Percentiles rank a stretch among this genome's conserved stretches.
phyloP scores from a whole-genome alignment of 805 yeast genomes.

The Wickerhamomyces bovis region DNA sequence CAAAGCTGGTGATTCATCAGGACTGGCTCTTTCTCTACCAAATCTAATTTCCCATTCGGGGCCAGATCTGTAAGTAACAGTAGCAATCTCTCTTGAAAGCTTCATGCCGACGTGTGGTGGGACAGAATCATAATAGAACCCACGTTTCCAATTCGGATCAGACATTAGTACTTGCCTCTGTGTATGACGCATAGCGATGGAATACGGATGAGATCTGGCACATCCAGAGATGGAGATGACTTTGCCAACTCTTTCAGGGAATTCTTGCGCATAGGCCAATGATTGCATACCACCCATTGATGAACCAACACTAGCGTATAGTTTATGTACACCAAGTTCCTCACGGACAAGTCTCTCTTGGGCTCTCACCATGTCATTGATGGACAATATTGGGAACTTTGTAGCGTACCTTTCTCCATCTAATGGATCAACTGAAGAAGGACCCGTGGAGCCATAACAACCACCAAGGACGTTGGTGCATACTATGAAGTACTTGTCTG shows the following conservation, averaged over 20 bases:
- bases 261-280: slow-evolving; percentile 79
- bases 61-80: slow-evolving; percentile 90
- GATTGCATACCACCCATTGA: slow-evolving; percentile 99
- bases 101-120: slow-evolving; percentile 97
- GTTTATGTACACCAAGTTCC: slow-evolving; percentile 53
- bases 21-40: slow-evolving; percentile 83
- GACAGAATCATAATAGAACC: slow-evolving; percentile 69
- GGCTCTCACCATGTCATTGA: slow-evolving; percentile 88
- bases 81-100: slow-evolving; percentile 87
- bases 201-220: slow-evolving; percentile 89
- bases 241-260: slow-evolving; percentile 67
- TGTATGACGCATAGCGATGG: slow-evolving; percentile 88
- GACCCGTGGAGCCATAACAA: slow-evolving; percentile 93
- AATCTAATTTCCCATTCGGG: slow-evolving; percentile 96
- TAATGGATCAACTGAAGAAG: slow-evolving; percentile 72
- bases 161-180: slow-evolving; percentile 92
- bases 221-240: slow-evolving; percentile 85
- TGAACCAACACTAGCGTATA: slow-evolving; percentile 81
- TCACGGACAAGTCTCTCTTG: slow-evolving; percentile 64
- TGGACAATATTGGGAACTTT: slow-evolving; percentile 76
- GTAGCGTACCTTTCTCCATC: slow-evolving; percentile 70
- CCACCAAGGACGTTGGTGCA: slow-evolving; percentile 94
- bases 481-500: slow-evolving; percentile 71
- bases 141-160: slow-evolving; percentile 92
- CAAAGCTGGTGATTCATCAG: slow-evolving; percentile 70